Conservation (phyloP, 306 rosid genomes). For the Fagus crenata region DNA sequence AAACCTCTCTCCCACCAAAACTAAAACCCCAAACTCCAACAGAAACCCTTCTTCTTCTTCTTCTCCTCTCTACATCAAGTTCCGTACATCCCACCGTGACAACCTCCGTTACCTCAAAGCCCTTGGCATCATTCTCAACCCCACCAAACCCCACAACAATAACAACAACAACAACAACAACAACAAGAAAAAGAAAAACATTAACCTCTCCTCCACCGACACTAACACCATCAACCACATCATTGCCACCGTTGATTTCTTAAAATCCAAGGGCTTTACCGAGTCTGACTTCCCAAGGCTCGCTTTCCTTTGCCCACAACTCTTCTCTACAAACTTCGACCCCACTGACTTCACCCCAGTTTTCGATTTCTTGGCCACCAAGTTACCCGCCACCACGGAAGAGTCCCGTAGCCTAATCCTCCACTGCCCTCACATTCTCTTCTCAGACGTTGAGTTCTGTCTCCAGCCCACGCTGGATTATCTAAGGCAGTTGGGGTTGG, state of each 20-base stretch:
- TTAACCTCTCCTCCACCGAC: slow-evolving; percentile 52
- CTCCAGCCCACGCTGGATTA: slow-evolving; percentile 67
- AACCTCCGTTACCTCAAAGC: slow-evolving; percentile 75
- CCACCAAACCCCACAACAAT: slow-evolving; percentile 15
- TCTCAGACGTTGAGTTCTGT: slow-evolving; percentile 60
- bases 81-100: slow-evolving; percentile 65
- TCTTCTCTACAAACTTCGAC: slow-evolving; percentile 50
- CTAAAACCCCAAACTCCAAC: background rate
- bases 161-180: slow-evolving; percentile 9
- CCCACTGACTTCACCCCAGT: slow-evolving; percentile 53
- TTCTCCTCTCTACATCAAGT: slow-evolving; percentile 51
- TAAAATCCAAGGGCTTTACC: slow-evolving; percentile 76
- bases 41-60: background rate
- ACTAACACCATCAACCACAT: slow-evolving; percentile 51
- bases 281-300: slow-evolving; percentile 67
- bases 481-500: slow-evolving; percentile 50
- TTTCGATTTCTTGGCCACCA: slow-evolving; percentile 52
- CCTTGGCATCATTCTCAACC: slow-evolving; percentile 51
- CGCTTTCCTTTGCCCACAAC: slow-evolving; percentile 48
- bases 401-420: slow-evolving; percentile 52
- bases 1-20: slow-evolving; percentile 14
- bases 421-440: slow-evolving; percentile 68
- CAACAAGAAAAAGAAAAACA: slow-evolving; percentile 24
- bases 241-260: slow-evolving; percentile 53
- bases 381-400: slow-evolving; percentile 43